Base-by-base conservation (phyloP, 2,329 filamentous ascomycete genomes). In the Graphilbum sp. region DNA sequence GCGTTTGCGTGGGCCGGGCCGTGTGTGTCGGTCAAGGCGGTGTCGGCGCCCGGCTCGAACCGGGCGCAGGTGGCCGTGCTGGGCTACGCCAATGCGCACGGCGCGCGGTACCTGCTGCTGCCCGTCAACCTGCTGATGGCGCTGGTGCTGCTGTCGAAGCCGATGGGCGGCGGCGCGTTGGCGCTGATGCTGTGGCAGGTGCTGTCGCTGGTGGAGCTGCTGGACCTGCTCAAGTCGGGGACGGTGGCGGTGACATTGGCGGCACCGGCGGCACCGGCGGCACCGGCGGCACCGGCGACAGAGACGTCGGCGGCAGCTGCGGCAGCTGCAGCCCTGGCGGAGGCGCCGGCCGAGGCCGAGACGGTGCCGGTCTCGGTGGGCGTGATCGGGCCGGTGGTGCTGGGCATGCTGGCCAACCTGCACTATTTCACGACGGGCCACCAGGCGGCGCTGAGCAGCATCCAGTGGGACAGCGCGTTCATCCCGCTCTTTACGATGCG, bases 401-500 rank as follows among this genome's bases (percentile, higher is more conserved):
- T 96, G 20, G 88, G 77, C 11, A 61, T 96, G n/a, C 72, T 98
- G 1, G 90, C 87, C 42, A 85, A 81, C 50, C 93, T 88, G 58
- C 79, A 95, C 63, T 98, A 78, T 64, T 98, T 98, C 73, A 95
- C 93, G 54, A 98, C 90, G 0, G 90, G 90, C 43, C 90, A 98
- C 57, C 88, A 96, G 59, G 88, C 88, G 12, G 80, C 77, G 0
- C 69, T 94, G 19, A 72, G 78, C 47, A 83, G 76, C 46, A 88
- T 98, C 52, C 90, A 98, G 53, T 98, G 90, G 90, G 90, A 98
- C 60, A 73, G 75, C 17, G 88, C 86, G 3, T 98, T 98, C 59
- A 83, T 98, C 47, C 82, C 88, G 0, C 68, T 96, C 8, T 75
- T 79, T 41, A 74, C 72, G 6, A 73, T 98, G 45, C 72, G 73